A percentile compares a stretch with the other conserved stretches of the same genome.
Conservation (phyloP, 208 protist genomes). For the Kentomonas sorsogonicus region DNA sequence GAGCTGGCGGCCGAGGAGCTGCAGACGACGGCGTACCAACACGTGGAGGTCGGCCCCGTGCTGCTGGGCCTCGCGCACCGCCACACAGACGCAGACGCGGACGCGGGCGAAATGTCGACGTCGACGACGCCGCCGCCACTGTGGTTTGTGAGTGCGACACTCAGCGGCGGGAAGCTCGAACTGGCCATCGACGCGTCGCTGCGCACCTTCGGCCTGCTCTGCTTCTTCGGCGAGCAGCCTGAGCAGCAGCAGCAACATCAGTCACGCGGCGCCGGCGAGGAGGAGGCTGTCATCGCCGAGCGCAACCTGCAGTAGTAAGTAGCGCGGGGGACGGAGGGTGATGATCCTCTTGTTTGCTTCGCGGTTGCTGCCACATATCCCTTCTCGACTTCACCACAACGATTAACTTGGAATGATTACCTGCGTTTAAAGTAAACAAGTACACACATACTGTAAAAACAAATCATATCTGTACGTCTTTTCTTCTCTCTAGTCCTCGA, state of each 20-base stretch:
- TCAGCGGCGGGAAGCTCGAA: constrained; percentile 79
- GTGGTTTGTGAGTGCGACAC: constrained; percentile 81
- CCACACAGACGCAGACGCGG: constrained; percentile 4
- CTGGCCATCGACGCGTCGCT: constrained; percentile 76
- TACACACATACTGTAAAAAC: too few relatives aligned
- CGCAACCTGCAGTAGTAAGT: too few relatives aligned
- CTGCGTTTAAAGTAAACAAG: neutral
- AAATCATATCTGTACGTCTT: neutral
- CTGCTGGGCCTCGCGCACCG: constrained; percentile 41
- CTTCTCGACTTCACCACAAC: neutral
- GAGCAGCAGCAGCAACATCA: too few relatives aligned
- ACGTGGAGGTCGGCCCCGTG: constrained; percentile 56
- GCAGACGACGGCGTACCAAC: constrained; percentile 8
- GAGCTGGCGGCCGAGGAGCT: constrained; percentile 15
- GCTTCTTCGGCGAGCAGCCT: constrained; percentile 56
- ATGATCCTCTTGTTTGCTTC: constrained; percentile 4
- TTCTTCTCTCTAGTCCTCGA: neutral
- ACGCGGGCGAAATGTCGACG: neutral
- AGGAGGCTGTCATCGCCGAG: neutral
- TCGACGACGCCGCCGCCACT: neutral
- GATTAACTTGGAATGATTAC: neutral
- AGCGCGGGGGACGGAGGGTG: too few relatives aligned
- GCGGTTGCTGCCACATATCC: neutral
- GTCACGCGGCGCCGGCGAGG: neutral
- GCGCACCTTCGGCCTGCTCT: constrained; percentile 70